A percentile compares a stretch with the other conserved stretches of the same genome.
phyloP scores from a whole-genome alignment of 805 yeast genomes.

The Wickerhamiella allomyrinae region DNA sequence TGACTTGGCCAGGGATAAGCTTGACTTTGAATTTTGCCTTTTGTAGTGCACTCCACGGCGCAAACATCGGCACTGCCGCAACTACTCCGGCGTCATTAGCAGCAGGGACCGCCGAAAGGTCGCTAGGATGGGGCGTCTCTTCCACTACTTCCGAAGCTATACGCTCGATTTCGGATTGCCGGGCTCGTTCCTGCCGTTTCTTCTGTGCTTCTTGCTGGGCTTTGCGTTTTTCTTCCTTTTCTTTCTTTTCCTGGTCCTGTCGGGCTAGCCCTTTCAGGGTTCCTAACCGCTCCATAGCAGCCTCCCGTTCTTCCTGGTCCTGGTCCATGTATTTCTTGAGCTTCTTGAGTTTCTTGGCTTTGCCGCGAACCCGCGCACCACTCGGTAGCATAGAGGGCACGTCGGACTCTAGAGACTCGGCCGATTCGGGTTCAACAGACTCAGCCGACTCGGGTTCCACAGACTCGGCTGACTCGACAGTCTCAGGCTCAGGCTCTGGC shows the following conservation, averaged over 20 bases:
- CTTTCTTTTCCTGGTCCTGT: slow-evolving; percentile 26
- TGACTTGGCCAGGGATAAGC: slow-evolving; percentile 61
- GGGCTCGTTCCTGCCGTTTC: slow-evolving; percentile 30
- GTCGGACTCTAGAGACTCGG: background rate
- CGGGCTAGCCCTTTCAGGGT: slow-evolving; percentile 47
- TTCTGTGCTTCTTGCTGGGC: slow-evolving; percentile 25
- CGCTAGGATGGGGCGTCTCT: slow-evolving; percentile 31
- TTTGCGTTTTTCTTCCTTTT: slow-evolving; percentile 25
- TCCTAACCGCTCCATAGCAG: slow-evolving; percentile 72
- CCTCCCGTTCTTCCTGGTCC: slow-evolving; percentile 70
- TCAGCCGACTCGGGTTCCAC: background rate
- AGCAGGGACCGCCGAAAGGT: slow-evolving; percentile 23
- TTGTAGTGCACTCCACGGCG: slow-evolving; percentile 74
- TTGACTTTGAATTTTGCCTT: slow-evolving; percentile 72
- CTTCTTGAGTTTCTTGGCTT: slow-evolving; percentile 68
- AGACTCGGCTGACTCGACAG: background rate
- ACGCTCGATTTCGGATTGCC: slow-evolving; percentile 31
- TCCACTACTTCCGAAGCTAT: slow-evolving; percentile 28
- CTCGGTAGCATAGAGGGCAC: slow-evolving; percentile 5
- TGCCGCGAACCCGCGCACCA: slow-evolving; percentile 48
- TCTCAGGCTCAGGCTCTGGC: background rate
- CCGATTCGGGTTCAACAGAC: slow-evolving; percentile 2
- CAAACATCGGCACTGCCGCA: slow-evolving; percentile 73
- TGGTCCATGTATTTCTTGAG: slow-evolving; percentile 76
- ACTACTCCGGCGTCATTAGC: slow-evolving; percentile 35